Evolutionary conservation across 805 yeast species (phyloP), one percentile per base, ranked within the genome.

Genomic region (Wickerhamomyces mucosus): DNA sequence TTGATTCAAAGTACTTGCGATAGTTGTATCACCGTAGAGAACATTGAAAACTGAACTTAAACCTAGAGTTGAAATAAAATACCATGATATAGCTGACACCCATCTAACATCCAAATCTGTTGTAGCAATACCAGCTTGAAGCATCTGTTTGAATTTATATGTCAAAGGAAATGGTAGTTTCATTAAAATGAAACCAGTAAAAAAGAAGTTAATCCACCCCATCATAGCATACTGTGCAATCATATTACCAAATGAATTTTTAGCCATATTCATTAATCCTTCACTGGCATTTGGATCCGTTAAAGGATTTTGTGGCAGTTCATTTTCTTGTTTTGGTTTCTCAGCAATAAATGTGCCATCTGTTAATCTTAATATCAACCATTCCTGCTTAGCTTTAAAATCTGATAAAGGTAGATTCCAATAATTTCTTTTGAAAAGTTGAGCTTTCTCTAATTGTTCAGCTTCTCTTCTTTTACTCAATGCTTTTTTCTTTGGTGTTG

Each of bases 81-180:
- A 92, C 97, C 97, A 92, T 5, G 96, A 85, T 15, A 92, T 79
- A 3, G 95, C 77, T 22, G 92, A 78, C 13, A 92, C 97, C 75
- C 95, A 92, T 18, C 94, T 63, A 7, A 78, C 95, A 50, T 88
- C 92, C 36, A 92, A 63, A 46, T 89, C 94, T 2, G 78, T 67
- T 1, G 97, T 86, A 36, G 66, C 69, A 11, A 92, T 79, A 7
- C 96, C 95, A 18, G 72, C 73, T 56, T 92, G 98, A 26, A 92
- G 59, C 94, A 92, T 88, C 37, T 81, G 72, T 55, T 92, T 92
- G 64, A 92, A 92, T 37, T 88, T 76, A 20, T 76, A 66, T 0
- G 97, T 92, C 35, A 92, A 61, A 3, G 95, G 94, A 60, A 92
- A 92, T 13, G 98, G 98, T 33, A 92, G 63, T 51, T 75, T 75